Base-by-base conservation (phyloP, 2,329 filamentous ascomycete genomes). In the Clonostachys sp. region DNA sequence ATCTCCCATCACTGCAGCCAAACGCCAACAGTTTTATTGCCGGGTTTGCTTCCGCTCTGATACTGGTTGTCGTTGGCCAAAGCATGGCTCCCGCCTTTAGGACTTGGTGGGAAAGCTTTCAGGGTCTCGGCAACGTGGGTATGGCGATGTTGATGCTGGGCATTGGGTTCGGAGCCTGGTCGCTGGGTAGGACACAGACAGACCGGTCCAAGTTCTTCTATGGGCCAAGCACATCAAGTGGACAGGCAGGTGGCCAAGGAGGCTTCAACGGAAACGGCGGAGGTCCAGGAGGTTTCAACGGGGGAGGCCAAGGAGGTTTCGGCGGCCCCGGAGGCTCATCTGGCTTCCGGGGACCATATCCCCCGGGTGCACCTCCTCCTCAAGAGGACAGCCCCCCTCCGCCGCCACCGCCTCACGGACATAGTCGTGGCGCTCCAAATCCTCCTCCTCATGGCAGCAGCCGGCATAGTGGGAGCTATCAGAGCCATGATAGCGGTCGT, bases 21-120 rank as follows among this genome's bases (percentile, higher is more conserved):
- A 89, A 94, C 60, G 78, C 86, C 59, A 96, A 96, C 67, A 95
- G 89, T 68, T 97, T 96, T 65, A 78, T 91, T 18, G 91, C 91
- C 5, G 92, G 92, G 30, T 90, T 91, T 57, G 87, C 84, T 39
- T 86, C 82, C 50, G 90, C 89, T 4, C 70, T 96, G 34, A 73
- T 89, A 38, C 70, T 84, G 10, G 83, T 94, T 14, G 79, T 84
- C 3, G 60, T 95, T n/a, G 89, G 84, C 67, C 80, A 86, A 51
- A 81, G 80, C 51, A 74, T 92, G 55, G 80, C 86, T 33, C 91
- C 91, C 1, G 81, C 86, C 5, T 73, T 92, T 54, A 83, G 81
- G 57, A 71, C 78, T 44, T 95, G 89, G 87, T 85, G 88, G 69
- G 71, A 78, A 35, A 78, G 80, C 47, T 83, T 90, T 44, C 76